A percentile compares a stretch with the other conserved stretches of the same genome.
Conservation (phyloP, 2,329 filamentous ascomycete species). For the Ilyonectria mors-panacis region DNA sequence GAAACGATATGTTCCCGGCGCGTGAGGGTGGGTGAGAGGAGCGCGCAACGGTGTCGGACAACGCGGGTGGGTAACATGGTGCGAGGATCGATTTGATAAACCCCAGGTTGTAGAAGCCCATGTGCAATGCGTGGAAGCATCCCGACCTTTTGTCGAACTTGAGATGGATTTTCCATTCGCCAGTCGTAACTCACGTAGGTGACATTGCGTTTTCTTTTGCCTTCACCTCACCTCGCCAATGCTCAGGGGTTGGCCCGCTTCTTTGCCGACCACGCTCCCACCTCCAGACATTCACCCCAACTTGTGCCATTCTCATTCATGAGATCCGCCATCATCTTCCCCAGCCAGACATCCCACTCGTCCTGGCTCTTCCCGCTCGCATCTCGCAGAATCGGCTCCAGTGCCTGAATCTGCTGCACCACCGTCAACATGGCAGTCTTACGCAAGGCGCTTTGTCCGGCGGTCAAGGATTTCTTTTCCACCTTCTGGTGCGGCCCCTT, state of each 20-base stretch:
- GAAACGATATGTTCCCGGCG: constrained; percentile 78
- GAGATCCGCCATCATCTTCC: constrained; percentile 88
- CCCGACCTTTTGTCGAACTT: constrained; percentile 28
- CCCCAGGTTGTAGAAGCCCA: constrained; percentile 8
- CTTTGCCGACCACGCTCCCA: constrained; percentile 90
- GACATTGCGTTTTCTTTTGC: constrained; percentile 35
- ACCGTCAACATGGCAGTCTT: constrained; percentile 86
- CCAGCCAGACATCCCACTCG: constrained; percentile 93
- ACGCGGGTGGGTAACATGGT: constrained; percentile 5
- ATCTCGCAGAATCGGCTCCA: constrained; percentile 87
- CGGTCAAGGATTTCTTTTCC: constrained; percentile 69
- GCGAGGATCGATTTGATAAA: constrained; percentile 17
- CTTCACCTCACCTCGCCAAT: constrained; percentile 12
- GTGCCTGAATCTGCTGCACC: constrained; percentile 85
- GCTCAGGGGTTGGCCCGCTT: constrained; percentile 64
- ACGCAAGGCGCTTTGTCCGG: constrained; percentile 80
- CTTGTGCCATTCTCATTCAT: constrained; percentile 83
- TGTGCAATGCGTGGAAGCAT: constrained; percentile 20
- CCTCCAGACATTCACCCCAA: constrained; percentile 88
- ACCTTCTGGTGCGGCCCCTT: constrained; percentile 59
- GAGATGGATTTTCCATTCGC: constrained; percentile 31
- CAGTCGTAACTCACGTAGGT: constrained; percentile 25
- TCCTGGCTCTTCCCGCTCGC: constrained; percentile 89
- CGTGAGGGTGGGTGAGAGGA: constrained; percentile 41
- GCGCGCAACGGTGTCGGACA: constrained; percentile 10